These are phyloP conservation scores for Purpureocillium takamizusanense DNA, from an alignment of 2,329 filamentous ascomycete species.

Conservation along the genomic window DNA sequence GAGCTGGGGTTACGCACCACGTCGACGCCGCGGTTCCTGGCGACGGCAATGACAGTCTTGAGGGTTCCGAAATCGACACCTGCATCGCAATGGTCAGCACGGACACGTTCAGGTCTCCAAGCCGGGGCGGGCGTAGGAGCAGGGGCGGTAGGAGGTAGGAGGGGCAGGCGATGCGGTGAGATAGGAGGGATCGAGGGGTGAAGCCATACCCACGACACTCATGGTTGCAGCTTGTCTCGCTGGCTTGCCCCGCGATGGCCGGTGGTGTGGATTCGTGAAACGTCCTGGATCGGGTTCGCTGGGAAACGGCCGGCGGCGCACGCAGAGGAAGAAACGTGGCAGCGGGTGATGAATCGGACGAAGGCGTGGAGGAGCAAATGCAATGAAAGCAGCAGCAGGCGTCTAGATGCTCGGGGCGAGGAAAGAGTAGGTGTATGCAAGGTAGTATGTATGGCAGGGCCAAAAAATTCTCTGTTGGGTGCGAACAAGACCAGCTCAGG, in stretches of 20 bases:
- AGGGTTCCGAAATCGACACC: constrained; percentile 93
- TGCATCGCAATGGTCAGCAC: constrained; percentile 18
- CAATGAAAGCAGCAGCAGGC: too few species aligned
- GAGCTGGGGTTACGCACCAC: constrained; percentile 59
- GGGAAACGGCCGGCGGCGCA: too few species aligned
- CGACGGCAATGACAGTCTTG: constrained; percentile 95
- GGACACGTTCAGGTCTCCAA: neutral
- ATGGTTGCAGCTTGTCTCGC: constrained; percentile 30
- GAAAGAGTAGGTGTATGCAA: too few species aligned
- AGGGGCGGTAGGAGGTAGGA: neutral
- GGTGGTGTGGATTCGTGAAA: neutral
- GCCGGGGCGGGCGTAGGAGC: neutral
- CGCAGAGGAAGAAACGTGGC: too few species aligned
- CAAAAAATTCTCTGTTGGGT: too few species aligned
- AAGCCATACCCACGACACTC: constrained; percentile 43
- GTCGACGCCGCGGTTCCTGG: constrained; percentile 96
- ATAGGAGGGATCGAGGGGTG: too few species aligned
- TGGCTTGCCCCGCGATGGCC: constrained; percentile 9
- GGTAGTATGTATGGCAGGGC: too few species aligned
- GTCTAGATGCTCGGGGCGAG: too few species aligned
- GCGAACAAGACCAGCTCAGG: too few species aligned
- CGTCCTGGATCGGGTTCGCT: too few species aligned
- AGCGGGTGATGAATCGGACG: too few species aligned
- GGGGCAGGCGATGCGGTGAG: constrained; percentile 7
- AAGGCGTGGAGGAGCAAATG: too few species aligned